Evolutionary conservation across 1,284 basidiomycete genomes (phyloP).

Genomic region (Ganoderma meredithae): DNA sequence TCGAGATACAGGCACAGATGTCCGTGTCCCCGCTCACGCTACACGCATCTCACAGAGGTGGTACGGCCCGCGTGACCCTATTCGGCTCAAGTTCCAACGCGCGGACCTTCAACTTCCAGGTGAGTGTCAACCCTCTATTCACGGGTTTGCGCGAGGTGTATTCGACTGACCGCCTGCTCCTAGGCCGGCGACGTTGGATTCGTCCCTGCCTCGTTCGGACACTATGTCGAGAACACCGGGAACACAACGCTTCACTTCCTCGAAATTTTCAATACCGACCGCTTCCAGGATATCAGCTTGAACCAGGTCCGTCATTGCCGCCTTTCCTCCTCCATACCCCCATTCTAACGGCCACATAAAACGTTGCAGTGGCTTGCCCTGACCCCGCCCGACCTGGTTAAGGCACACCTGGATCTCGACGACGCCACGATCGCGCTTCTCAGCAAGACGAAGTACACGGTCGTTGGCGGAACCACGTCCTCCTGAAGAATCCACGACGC

Average conservation of each 20-base stretch:
- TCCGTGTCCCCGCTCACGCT: not conserved
- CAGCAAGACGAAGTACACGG: constrained; percentile 60
- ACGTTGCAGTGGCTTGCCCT: constrained; percentile 67
- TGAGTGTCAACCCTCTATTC: constrained; percentile 24
- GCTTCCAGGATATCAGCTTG: constrained; percentile 70
- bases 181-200: constrained; percentile 72
- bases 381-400: constrained; percentile 66
- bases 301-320: constrained; percentile 49
- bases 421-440: constrained; percentile 59
- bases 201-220: constrained; percentile 67
- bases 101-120: constrained; percentile 74
- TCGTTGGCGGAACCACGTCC: constrained; percentile 46
- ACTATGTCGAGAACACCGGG: constrained; percentile 78
- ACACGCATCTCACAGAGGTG: constrained; percentile 49
- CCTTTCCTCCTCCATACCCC: constrained; percentile 26
- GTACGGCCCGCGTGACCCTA: constrained; percentile 68
- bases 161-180: not conserved
- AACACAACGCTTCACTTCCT: constrained; percentile 68
- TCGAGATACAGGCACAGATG: not conserved
- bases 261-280: constrained; percentile 71
- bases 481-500: not conserved
- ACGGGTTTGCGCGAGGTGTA: not conserved
- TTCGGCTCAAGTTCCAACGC: constrained; percentile 71
- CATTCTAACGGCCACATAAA: constrained; percentile 13
- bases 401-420: constrained; percentile 63